These are phyloP conservation scores for Crithidia fasciculata DNA, from an alignment of 208 protist species.

Conservation along the genomic window DNA sequence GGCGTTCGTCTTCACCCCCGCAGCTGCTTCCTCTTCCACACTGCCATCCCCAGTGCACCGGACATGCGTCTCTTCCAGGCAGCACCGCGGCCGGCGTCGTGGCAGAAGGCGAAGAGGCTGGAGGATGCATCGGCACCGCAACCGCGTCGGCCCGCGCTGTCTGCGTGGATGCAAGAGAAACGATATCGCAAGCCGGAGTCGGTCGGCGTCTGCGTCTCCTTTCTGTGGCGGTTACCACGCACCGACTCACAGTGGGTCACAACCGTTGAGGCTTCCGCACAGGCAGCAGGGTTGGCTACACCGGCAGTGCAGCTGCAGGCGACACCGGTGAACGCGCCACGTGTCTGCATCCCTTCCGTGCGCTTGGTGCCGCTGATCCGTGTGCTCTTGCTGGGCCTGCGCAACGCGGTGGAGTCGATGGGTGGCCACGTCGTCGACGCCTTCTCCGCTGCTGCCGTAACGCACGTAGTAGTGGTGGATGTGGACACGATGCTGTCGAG, in stretches of 20 bases:
- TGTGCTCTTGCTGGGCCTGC: slow-evolving; percentile 55
- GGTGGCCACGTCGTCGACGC: slow-evolving; percentile 54
- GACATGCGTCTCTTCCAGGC: slow-evolving; percentile 38
- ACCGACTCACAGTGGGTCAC: neutral
- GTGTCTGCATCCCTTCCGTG: neutral
- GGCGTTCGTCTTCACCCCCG: slow-evolving; percentile 42
- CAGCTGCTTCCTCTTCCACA: slow-evolving; percentile 71
- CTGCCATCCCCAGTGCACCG: slow-evolving; percentile 45
- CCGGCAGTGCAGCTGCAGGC: neutral
- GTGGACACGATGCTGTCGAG: slow-evolving; percentile 44
- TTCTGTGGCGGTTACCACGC: slow-evolving; percentile 45
- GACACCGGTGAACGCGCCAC: neutral
- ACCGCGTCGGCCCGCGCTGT: slow-evolving; percentile 31
- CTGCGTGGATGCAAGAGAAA: slow-evolving; percentile 48
- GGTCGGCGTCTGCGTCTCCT: slow-evolving; percentile 48
- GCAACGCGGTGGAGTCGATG: slow-evolving; percentile 53
- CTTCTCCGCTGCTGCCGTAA: slow-evolving; percentile 52
- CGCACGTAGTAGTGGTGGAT: slow-evolving; percentile 79
- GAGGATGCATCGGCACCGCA: neutral
- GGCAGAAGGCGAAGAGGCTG: neutral
- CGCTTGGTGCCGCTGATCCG: slow-evolving; percentile 39
- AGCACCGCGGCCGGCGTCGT: neutral
- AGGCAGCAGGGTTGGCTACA: neutral
- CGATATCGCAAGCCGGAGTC: slow-evolving; percentile 60
- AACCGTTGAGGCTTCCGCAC: neutral